Percentiles rank a stretch among this genome's conserved stretches.
Evolutionary conservation across 805 yeast genomes (phyloP).

Genomic region (Wickerhamomyces hampshirensis): DNA sequence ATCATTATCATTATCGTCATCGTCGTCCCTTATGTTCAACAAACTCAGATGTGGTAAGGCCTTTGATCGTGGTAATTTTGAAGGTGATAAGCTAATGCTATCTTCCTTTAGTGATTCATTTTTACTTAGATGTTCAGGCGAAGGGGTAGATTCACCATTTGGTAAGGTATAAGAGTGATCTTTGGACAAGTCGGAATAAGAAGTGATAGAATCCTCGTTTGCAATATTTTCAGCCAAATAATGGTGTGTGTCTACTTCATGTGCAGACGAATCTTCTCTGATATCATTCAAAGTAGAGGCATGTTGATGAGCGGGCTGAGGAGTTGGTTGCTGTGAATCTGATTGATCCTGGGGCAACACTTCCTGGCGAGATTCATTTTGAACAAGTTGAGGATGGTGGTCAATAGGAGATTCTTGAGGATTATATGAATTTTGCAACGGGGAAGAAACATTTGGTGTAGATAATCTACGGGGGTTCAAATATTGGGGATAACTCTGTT

Average conservation of each 20-base stretch:
- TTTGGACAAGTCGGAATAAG: slow-evolving; percentile 7
- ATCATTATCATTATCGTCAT: slow-evolving; percentile 9
- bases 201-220: slow-evolving; percentile 8
- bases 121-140: slow-evolving; percentile 9
- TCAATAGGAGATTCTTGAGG: not conserved
- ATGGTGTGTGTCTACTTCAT: slow-evolving; percentile 13
- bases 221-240: slow-evolving; percentile 21
- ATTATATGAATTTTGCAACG: slow-evolving; percentile 6
- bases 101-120: not conserved
- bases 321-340: no score
- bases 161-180: slow-evolving; percentile 9
- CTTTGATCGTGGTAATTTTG: slow-evolving; percentile 21
- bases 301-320: no score
- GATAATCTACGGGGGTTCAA: slow-evolving; percentile 15
- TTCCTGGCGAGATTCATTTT: no score
- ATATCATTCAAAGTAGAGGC: no score
- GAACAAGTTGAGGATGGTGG: no score
- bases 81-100: slow-evolving; percentile 13
- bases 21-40: slow-evolving; percentile 21
- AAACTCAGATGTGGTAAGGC: slow-evolving; percentile 23
- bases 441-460: slow-evolving; percentile 16
- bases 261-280: slow-evolving; percentile 1
- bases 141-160: slow-evolving; percentile 22
- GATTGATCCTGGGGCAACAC: no score
- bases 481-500: slow-evolving; percentile 5